Evolutionary conservation across 306 rosid genomes (phyloP).

Genomic region (Malus sylvestris): DNA sequence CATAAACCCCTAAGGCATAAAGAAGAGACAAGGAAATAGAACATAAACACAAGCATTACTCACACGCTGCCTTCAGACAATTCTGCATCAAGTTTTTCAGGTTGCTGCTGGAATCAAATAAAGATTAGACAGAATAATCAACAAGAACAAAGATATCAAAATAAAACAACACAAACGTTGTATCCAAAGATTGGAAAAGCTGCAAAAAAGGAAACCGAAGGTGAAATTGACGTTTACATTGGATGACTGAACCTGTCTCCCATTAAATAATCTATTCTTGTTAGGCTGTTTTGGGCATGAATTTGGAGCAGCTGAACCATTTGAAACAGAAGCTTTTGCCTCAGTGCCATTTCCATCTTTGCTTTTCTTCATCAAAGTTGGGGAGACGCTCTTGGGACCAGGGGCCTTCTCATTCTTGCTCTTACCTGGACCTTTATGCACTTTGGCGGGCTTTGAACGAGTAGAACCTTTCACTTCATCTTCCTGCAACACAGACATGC

Average conservation of each 20-base stretch:
- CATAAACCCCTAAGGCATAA: not conserved
- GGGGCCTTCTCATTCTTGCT: conserved; percentile 48
- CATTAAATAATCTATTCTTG: conserved; percentile 43
- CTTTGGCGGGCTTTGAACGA: conserved; percentile 31
- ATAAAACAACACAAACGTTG: not conserved
- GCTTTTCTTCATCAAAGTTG: conserved; percentile 33
- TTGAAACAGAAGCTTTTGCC: conserved; percentile 44
- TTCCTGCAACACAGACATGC: conserved; percentile 33
- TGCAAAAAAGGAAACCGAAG: conserved; percentile 8
- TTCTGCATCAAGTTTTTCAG: conserved; percentile 62
- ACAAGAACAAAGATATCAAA: conserved; percentile 16
- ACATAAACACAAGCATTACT: conserved; percentile 27
- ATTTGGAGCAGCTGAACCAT: conserved; percentile 45
- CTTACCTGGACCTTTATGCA: conserved; percentile 40
- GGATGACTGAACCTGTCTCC: conserved; percentile 41
- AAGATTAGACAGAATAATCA: conserved; percentile 25
- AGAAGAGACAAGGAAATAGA: not conserved
- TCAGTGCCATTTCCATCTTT: conserved; percentile 56
- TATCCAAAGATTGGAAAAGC: not conserved
- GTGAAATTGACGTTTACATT: conserved; percentile 33
- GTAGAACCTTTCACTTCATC: conserved; percentile 33
- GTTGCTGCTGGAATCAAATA: conserved; percentile 44
- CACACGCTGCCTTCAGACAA: conserved; percentile 48
- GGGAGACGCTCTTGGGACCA: conserved; percentile 29
- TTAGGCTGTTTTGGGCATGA: conserved; percentile 41